Evolutionary conservation across 495 filamentous ascomycete species (phyloP), one percentile per base, ranked within the genome.

Genomic region (Xylaria longipes): DNA sequence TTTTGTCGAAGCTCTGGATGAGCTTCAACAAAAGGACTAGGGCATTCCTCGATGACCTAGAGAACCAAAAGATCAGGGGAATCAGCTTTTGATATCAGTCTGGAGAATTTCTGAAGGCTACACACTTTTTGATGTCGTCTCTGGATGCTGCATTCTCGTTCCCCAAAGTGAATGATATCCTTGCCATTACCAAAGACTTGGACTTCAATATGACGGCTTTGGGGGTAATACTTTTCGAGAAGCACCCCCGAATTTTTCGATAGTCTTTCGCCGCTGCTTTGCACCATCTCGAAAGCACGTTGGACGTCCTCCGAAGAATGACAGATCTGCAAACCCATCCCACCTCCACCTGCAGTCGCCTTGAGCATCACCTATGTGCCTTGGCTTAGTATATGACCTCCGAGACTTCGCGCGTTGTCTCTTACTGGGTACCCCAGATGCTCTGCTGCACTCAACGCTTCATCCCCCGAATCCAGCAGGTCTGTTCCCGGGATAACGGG

Each of bases 131-230:
- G 84, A 65, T 84, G 85, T 31, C 89, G 81, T 25, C 89, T 80
- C 75, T 90, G 88, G 5, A 89, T 83, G 60, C 84, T 88, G 65
- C 89, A 90, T 45, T 90, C 89, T 64, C 88, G 79, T 75, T 90
- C 88, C 71, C 87, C 86, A 11, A 89, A 80, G 72, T 87, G 82
- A 8, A 84, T 79, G 3, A 87, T 86, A n/a, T 82, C 71, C 1
- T 80, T 81, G 0, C 87, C 87, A 72, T 90, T 87, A 20, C 89
- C 89, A 27, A 90, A 80, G 27, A 90, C 79, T 68, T 90, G 88
- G 14, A 90, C 84, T 70, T 90, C 88, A 17, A 90, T 78, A 72
- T 90, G 88, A 43, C 83, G 85, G 37, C 84, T 82, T 50, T 80
- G 76, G n/a, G 83, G 81, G 31, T 84, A 82, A 48, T 85, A 85